Conservation (phyloP, 148 eudicot species). For the Agrostemma githago region DNA sequence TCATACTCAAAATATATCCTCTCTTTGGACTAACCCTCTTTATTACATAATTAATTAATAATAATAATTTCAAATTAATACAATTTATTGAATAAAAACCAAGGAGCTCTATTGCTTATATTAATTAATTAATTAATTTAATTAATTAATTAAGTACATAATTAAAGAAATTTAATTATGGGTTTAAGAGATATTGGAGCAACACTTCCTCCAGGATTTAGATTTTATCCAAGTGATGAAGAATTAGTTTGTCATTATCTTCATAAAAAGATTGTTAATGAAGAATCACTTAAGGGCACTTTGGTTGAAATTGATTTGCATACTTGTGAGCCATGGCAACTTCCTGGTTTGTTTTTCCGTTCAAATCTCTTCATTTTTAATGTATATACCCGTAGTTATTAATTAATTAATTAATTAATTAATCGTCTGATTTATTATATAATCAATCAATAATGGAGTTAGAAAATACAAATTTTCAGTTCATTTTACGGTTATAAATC, state of each 20-base stretch:
- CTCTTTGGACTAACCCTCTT: conserved; percentile 4
- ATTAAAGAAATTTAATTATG: conserved; percentile 28
- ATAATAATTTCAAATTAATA: neutral
- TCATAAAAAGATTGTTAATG: conserved; percentile 61
- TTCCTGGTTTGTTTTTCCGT: conserved; percentile 55
- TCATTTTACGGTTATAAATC: neutral
- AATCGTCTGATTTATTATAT: too few relatives aligned
- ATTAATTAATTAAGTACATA: neutral
- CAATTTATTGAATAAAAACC: neutral
- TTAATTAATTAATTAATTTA: neutral
- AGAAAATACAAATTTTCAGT: too few relatives aligned
- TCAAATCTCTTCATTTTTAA: neutral
- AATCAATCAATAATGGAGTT: too few relatives aligned
- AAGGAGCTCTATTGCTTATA: too few relatives aligned
- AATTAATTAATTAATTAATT: neutral
- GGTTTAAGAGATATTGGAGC: conserved; percentile 82
- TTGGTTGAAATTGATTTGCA: conserved; percentile 86
- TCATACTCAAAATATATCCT: neutral
- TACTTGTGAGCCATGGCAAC: conserved; percentile 97
- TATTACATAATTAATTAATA: neutral
- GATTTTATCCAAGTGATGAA: conserved; percentile 89
- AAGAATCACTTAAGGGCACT: conserved; percentile 60
- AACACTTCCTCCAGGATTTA: conserved; percentile 86
- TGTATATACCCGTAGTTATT: too few relatives aligned
- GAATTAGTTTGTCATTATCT: conserved; percentile 91